Evolutionary conservation across 2,329 filamentous ascomycete species (phyloP).

Genomic region (Fusarium continuum): DNA sequence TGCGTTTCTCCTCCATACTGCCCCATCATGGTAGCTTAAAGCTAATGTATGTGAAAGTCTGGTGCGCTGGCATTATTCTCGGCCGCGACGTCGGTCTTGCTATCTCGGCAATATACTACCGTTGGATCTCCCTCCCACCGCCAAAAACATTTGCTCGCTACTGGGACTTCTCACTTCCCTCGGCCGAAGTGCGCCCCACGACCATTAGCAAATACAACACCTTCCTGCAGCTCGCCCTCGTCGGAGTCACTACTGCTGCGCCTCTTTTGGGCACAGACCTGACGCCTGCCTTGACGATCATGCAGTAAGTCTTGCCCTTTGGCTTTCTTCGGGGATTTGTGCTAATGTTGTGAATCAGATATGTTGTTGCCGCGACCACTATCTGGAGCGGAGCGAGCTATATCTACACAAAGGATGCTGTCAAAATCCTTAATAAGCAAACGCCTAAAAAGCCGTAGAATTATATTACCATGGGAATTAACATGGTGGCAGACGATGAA

Average conservation of each 20-base stretch:
- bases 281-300: slow-evolving; percentile 62
- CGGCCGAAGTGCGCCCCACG: slow-evolving; percentile 84
- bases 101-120: slow-evolving; percentile 90
- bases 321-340: neutral
- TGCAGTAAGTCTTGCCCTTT: slow-evolving; percentile 64
- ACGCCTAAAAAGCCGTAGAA: slow-evolving; percentile 31
- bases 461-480: neutral
- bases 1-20: slow-evolving; percentile 54
- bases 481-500: neutral
- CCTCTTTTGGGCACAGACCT: slow-evolving; percentile 74
- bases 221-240: slow-evolving; percentile 85
- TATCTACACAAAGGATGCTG: slow-evolving; percentile 87
- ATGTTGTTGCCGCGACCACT: slow-evolving; percentile 87
- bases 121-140: slow-evolving; percentile 91
- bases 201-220: slow-evolving; percentile 93
- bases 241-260: slow-evolving; percentile 83
- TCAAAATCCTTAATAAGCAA: slow-evolving; percentile 76
- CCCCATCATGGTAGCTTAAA: neutral
- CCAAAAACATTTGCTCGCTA: slow-evolving; percentile 93
- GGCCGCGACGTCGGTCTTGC: slow-evolving; percentile 86
- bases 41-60: slow-evolving; percentile 64
- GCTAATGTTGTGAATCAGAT: slow-evolving; percentile 59
- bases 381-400: slow-evolving; percentile 95
- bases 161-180: slow-evolving; percentile 96
- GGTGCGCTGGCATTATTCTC: slow-evolving; percentile 89